Conservation (phyloP, 1,139 yeast species). For the Debaryomyces sp. region DNA sequence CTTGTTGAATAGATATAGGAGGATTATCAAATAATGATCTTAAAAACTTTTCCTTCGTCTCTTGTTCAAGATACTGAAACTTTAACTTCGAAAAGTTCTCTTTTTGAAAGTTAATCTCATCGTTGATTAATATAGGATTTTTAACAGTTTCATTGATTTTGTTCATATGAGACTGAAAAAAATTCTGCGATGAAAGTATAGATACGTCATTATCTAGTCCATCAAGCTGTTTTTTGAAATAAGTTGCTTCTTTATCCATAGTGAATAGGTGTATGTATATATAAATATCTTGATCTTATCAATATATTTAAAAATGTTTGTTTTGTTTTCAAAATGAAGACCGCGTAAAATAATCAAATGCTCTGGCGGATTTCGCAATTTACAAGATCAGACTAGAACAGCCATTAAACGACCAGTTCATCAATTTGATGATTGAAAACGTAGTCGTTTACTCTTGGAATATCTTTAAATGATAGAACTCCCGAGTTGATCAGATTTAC, state of each 20-base stretch:
- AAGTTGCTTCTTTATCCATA: slow-evolving; percentile 1
- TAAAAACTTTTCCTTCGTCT: slow-evolving; percentile 64
- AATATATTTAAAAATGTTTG: background rate
- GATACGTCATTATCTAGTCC: slow-evolving; percentile 2
- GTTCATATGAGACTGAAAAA: slow-evolving; percentile 13
- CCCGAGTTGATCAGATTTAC: too few species aligned
- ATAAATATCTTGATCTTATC: background rate
- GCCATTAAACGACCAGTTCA: too few species aligned
- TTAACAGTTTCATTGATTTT: slow-evolving; percentile 10
- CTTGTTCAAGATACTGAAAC: slow-evolving; percentile 67
- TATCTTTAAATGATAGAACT: too few species aligned
- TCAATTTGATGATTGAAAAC: too few species aligned
- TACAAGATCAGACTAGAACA: too few species aligned
- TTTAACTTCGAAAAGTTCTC: slow-evolving; percentile 54
- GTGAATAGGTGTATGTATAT: background rate
- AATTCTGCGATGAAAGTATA: slow-evolving; percentile 14
- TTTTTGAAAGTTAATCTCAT: slow-evolving; percentile 35
- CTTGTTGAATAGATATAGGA: slow-evolving; percentile 19
- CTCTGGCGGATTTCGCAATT: too few species aligned
- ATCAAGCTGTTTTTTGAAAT: background rate
- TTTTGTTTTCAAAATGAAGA: background rate
- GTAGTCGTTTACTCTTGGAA: too few species aligned
- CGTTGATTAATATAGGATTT: slow-evolving; percentile 31
- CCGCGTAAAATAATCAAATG: background rate
- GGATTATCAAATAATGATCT: slow-evolving; percentile 23